Evolutionary conservation across 345 rosid genomes (phyloP).

Genomic region (Camelina laxa): DNA sequence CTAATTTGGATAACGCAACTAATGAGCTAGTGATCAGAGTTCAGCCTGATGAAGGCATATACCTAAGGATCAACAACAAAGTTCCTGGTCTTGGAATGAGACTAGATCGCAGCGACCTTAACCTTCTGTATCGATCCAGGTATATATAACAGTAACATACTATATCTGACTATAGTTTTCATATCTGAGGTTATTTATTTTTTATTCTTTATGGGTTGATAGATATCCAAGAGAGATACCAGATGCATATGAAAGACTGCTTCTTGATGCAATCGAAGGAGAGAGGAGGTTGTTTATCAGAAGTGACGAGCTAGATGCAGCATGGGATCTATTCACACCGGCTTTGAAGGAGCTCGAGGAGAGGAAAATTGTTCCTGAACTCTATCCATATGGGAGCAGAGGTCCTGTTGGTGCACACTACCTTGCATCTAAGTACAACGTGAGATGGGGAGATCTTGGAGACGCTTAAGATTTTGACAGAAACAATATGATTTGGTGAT

Average conservation of each 20-base stretch:
- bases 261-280: conserved; percentile 84
- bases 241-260: conserved; percentile 90
- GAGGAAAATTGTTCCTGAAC: conserved; percentile 74
- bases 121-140: conserved; percentile 76
- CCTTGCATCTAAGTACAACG: conserved; percentile 89
- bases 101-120: conserved; percentile 86
- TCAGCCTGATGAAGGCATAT: conserved; percentile 97
- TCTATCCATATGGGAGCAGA: conserved; percentile 88
- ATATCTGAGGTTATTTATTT: neutral
- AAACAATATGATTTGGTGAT: conserved; percentile 11
- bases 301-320: conserved; percentile 93
- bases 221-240: conserved; percentile 83
- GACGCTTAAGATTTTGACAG: conserved; percentile 46
- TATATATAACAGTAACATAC: conserved; percentile 41
- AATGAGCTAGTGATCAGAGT: conserved; percentile 90
- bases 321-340: conserved; percentile 83
- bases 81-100: conserved; percentile 97
- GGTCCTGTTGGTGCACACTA: conserved; percentile 92
- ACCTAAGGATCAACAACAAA: conserved; percentile 93
- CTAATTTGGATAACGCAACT: conserved; percentile 78
- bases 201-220: conserved; percentile 1
- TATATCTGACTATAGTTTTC: neutral
- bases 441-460: conserved; percentile 88
- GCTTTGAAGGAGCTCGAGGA: conserved; percentile 69
- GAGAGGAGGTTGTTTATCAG: conserved; percentile 82